Percentiles rank a stretch among this genome's conserved stretches.
Evolutionary conservation across 345 rosid species (phyloP).

Genomic region (Corchorus olitorius): DNA sequence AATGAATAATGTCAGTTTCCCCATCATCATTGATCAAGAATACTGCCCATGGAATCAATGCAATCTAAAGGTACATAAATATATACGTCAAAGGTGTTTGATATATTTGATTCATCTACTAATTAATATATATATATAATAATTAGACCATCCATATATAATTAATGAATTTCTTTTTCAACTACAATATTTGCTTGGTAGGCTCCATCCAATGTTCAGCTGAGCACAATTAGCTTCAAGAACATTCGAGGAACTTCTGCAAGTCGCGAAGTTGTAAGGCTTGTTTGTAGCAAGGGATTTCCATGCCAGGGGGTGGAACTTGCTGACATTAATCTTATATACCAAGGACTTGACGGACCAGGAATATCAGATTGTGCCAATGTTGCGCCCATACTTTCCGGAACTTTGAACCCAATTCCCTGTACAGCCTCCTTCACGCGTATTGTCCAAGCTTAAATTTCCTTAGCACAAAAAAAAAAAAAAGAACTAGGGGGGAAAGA

Average conservation of each 20-base stretch:
- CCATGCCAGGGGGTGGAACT: constrained; percentile 32
- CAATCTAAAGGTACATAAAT: constrained; percentile 17
- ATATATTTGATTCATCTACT: not conserved
- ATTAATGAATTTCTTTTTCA: too few relatives aligned
- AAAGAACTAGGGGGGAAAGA: too few relatives aligned
- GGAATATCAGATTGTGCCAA: constrained; percentile 23
- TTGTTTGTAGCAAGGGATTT: constrained; percentile 25
- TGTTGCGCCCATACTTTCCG: constrained; percentile 19
- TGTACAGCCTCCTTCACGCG: too few relatives aligned
- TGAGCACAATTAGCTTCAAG: constrained; percentile 19
- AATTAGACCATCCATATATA: too few relatives aligned
- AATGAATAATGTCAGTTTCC: constrained; percentile 33
- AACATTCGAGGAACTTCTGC: constrained; percentile 35
- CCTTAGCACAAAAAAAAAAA: too few relatives aligned
- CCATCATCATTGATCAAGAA: constrained; percentile 40
- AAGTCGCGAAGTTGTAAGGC: constrained; percentile 15
- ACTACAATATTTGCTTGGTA: not conserved
- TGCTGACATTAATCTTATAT: constrained; percentile 28
- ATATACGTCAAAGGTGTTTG: too few relatives aligned
- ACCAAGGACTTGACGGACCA: constrained; percentile 15
- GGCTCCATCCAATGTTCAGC: constrained; percentile 31
- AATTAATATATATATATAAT: not conserved
- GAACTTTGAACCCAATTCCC: too few relatives aligned
- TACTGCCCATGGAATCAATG: constrained; percentile 40
- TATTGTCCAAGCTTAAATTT: too few relatives aligned